Base-by-base conservation (phyloP, 768 basidiomycete species). In the Boletellus sp. region DNA sequence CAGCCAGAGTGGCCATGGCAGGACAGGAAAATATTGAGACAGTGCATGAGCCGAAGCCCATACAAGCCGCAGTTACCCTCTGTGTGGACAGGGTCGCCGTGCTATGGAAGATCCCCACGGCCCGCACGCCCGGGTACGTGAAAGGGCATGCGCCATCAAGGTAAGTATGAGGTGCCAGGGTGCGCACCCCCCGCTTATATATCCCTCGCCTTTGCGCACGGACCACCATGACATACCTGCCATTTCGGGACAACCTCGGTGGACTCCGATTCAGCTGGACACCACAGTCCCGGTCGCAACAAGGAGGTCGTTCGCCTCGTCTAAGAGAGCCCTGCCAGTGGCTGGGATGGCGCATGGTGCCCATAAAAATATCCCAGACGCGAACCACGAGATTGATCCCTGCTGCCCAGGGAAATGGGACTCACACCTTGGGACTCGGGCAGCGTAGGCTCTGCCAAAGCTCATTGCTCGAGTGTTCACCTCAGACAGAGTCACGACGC, bases 11-110 rank as follows among this genome's bases (percentile, higher is more conserved):
- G 75, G 75, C 76, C 74, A 61, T 74, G 76, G 76, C 72, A 72
- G 79, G 78, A 84, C 82, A 70, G 83, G 82, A 76, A 85, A 85
- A 85, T 85, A 85, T 85, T 84, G 59, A 74, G 82, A 84, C 80
- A 77, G 77, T 85, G 82, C 84, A 83, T 83, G 79, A 75, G 74
- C 83, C 81, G 73, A 78, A 79, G 79, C 78, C 68, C 67, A 75
- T 71, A 76, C 76, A 77, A 78, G 70, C 70, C 69, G 59, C 48
- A 49, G 35, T 59, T 47, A 61, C 70, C 72, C 74, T 72, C 71
- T 75, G 74, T 54, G 16, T 52, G 76, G 76, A 76, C 74, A 76
- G 40, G 72, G 76, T 76, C 76, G 76, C 76, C 76, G 76, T 77
- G 75, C 76, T 74, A 75, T 77, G 75, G 58, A 70, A 74, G 68